Evolutionary conservation across 2,329 filamentous ascomycete genomes (phyloP).

Genomic region (Apiospora pterosperma): DNA sequence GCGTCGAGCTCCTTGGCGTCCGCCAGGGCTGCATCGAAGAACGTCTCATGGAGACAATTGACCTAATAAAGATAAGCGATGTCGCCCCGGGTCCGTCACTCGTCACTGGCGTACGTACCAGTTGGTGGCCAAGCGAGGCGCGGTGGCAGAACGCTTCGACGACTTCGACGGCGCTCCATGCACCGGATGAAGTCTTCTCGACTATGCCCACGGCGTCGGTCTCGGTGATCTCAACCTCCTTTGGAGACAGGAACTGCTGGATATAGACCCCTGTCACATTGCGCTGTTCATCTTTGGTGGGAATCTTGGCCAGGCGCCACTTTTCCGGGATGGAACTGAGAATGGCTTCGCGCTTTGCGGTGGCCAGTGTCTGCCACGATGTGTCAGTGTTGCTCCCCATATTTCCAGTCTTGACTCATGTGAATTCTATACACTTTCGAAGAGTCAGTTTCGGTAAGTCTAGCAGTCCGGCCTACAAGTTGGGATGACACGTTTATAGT

Average conservation of each 20-base stretch:
- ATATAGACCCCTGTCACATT: conserved; percentile 4
- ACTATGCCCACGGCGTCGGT: not conserved
- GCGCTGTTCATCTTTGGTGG: conserved; percentile 4
- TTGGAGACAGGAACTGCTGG: not conserved
- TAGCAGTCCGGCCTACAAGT: not conserved
- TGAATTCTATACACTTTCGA: not conserved
- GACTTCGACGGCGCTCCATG: conserved; percentile 4
- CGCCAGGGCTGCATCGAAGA: conserved; percentile 2
- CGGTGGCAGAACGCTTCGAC: conserved; percentile 8
- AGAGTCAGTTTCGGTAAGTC: not conserved
- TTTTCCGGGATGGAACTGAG: conserved; percentile 1
- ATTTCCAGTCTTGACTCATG: not conserved
- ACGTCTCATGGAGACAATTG: conserved; percentile 6
- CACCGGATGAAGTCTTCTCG: not conserved
- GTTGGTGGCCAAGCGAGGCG: conserved; percentile 4
- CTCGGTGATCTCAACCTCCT: conserved; percentile 5
- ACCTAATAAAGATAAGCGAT: not conserved
- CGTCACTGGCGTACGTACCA: not conserved
- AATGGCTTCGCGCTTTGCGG: conserved; percentile 6
- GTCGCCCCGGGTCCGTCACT: fast-evolving
- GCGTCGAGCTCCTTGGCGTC: conserved; percentile 6
- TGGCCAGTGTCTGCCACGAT: not conserved
- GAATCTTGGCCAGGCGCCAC: conserved; percentile 5
- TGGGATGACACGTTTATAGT: not conserved
- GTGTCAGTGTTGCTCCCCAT: not conserved